These are phyloP conservation scores for Spirogloea muscicola DNA, from an alignment of 139 green algal genomes.

Conservation along the genomic window DNA sequence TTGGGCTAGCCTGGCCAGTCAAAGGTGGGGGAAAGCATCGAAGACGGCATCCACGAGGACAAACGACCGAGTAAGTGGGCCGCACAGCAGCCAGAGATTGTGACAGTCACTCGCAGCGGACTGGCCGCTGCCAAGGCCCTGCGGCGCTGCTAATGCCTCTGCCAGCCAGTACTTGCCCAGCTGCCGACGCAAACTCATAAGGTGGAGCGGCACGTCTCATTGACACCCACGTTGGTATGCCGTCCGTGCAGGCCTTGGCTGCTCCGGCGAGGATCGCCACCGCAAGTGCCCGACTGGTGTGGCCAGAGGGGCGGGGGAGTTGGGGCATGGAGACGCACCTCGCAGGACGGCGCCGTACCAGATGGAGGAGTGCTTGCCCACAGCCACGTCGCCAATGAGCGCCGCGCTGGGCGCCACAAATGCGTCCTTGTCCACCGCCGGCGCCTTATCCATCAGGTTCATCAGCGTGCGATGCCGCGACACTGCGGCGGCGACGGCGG, in stretches of 20 bases:
- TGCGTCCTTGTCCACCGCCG: constrained; percentile 55
- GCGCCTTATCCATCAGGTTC: constrained; percentile 62
- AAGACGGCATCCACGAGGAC: too few relatives aligned
- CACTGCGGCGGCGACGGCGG: too few relatives aligned
- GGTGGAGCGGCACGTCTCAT: background rate
- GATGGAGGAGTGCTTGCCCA: constrained; percentile 76
- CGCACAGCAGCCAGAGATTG: background rate
- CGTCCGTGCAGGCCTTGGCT: background rate
- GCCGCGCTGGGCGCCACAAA: constrained; percentile 87
- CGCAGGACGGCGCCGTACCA: constrained; percentile 87
- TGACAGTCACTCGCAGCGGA: too few relatives aligned
- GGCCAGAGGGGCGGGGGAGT: background rate
- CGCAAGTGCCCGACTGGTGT: constrained; percentile 20
- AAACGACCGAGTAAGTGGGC: too few relatives aligned
- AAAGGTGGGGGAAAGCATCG: background rate
- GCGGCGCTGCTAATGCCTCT: too few relatives aligned
- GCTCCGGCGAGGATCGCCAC: constrained; percentile 3
- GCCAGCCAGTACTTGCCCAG: background rate
- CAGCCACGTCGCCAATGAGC: constrained; percentile 77
- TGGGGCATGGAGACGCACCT: constrained; percentile 55
- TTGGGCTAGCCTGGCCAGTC: background rate
- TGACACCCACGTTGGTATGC: background rate
- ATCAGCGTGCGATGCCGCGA: constrained; percentile 64
- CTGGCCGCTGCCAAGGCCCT: too few relatives aligned
- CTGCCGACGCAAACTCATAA: background rate